Evolutionary conservation across 1,139 yeast species (phyloP), one percentile per base, ranked within the genome.

Genomic region (Pichia sp.): DNA sequence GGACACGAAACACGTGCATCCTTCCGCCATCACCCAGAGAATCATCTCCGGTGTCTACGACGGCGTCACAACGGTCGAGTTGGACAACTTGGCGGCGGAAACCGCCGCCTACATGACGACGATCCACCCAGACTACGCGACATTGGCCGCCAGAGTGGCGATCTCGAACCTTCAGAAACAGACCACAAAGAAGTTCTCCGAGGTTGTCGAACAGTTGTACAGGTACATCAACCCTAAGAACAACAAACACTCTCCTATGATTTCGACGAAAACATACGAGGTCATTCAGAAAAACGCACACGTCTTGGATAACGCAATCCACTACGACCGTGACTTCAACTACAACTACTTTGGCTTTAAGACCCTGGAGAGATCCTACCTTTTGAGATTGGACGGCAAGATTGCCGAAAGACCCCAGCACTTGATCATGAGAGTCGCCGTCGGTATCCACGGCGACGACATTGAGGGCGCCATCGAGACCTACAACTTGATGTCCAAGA

Each of bases 41-140:
- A 83, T 83, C 46, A 76, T 79, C 51, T 72, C 79, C 8, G 85
- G 87, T 58, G 85, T 79, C 60, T 76, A 84, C 75, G 96, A 91
- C 67, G 99, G 99, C 64, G 99, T 93, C 54, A 91, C 93, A 67
- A 93, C 99, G 56, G 82, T 88, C 61, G 98, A 91, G 71, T 80
- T 92, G 61, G 93, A 88, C 64, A 91, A 93, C 73, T 79, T 93
- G 65, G 96, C 97, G 51, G 97, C 97, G 46, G 99, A 93, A 74
- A 91, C 98, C 44, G 95, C 97, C 56, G 98, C 98, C 46, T 87
- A 88, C 67, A 87, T 92, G 96, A 89, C 97, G 59, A 93, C 98
- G 20, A 83, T 87, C 58, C 99, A 93, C 71, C 98, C 98, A 27
- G 98, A 93, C 73, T 92, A 93, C 66, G 96, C 97, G 49, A 83